Conservation (phyloP, 2,329 filamentous ascomycete species). For the Aspergillus nomiae region DNA sequence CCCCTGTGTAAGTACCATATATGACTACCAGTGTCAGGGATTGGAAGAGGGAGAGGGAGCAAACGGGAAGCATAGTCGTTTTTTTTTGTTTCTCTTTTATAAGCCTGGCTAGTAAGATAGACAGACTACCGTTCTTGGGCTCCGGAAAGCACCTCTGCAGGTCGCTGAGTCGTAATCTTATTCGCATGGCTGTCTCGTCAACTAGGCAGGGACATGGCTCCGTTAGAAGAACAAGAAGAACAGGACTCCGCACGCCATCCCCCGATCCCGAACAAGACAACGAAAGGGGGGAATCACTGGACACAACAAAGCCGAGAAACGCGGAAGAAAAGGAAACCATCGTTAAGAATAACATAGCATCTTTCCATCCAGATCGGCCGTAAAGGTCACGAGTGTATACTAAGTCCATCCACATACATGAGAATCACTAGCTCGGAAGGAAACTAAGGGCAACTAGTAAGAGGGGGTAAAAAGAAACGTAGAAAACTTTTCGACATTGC, state of each 20-base stretch:
- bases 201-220: slow-evolving; percentile 26
- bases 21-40: not conserved
- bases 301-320: slow-evolving; percentile 15
- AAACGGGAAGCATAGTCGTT: not conserved
- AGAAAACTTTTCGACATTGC: slow-evolving; percentile 42
- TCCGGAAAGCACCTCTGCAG: slow-evolving; percentile 3
- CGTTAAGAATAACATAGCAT: slow-evolving; percentile 14
- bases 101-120: slow-evolving; percentile 1
- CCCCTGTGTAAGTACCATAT: not conserved
- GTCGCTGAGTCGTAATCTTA: slow-evolving; percentile 24
- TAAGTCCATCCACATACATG: slow-evolving; percentile 34
- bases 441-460: slow-evolving; percentile 23
- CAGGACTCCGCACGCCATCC: slow-evolving; percentile 30
- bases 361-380: slow-evolving; percentile 37
- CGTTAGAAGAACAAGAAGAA: slow-evolving; percentile 28
- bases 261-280: slow-evolving; percentile 26
- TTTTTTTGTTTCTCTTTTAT: slow-evolving; percentile 1
- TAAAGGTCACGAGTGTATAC: slow-evolving; percentile 38
- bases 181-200: slow-evolving; percentile 30
- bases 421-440: slow-evolving; percentile 34
- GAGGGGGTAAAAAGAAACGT: slow-evolving; percentile 19
- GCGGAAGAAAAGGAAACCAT: slow-evolving; percentile 14
- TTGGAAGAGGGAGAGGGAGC: not conserved
- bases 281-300: slow-evolving; percentile 18
- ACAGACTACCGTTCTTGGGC: slow-evolving; percentile 2